Conservation (phyloP, 306 rosid genomes). For the Castanea mollissima region DNA sequence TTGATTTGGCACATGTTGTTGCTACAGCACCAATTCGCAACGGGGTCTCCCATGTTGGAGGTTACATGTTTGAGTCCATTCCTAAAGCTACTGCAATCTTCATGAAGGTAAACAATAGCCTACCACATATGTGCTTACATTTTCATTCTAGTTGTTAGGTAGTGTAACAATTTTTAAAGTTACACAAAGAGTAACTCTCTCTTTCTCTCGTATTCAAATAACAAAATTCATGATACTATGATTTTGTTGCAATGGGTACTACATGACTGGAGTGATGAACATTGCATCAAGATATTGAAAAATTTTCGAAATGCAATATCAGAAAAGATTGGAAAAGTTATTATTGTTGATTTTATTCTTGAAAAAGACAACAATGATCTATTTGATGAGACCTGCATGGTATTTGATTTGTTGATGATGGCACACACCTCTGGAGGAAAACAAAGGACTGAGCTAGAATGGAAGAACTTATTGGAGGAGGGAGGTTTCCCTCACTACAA, state of each 20-base stretch:
- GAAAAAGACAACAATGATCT: slow-evolving; percentile 35
- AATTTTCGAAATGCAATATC: slow-evolving; percentile 1
- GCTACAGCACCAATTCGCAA: not conserved
- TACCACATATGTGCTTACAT: no score
- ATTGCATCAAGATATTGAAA: not conserved
- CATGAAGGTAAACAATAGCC: not conserved
- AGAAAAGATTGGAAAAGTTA: slow-evolving; percentile 7
- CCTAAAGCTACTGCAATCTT: not conserved
- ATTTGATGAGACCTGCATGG: slow-evolving; percentile 41
- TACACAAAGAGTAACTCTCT: no score
- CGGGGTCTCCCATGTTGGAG: not conserved
- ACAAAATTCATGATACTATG: not conserved
- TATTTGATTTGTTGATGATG: slow-evolving; percentile 54
- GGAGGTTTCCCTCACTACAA: slow-evolving; percentile 39
- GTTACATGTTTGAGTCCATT: not conserved
- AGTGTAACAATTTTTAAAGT: no score
- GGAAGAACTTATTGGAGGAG: slow-evolving; percentile 47
- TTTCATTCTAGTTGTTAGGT: no score
- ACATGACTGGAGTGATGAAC: slow-evolving; percentile 12
- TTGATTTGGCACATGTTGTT: not conserved
- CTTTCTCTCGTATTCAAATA: no score
- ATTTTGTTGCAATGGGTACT: slow-evolving; percentile 2
- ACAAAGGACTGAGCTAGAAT: slow-evolving; percentile 57
- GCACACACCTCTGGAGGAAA: slow-evolving; percentile 24
- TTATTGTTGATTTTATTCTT: slow-evolving; percentile 19